phyloP scores from a whole-genome alignment of 2,329 filamentous ascomycete genomes.

The Ascochyta koolunga region DNA sequence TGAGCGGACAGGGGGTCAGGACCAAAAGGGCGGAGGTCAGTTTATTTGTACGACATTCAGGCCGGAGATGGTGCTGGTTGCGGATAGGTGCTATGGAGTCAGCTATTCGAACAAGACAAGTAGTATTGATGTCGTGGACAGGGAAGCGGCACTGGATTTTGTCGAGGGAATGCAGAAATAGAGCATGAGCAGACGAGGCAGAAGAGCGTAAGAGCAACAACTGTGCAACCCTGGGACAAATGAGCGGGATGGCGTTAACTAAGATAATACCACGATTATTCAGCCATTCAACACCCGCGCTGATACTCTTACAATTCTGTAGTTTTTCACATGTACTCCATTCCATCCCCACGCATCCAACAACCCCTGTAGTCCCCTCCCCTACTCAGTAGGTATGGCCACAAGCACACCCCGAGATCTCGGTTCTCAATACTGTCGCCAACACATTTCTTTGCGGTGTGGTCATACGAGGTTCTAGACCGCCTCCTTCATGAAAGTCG shows the following conservation, averaged over 20 bases:
- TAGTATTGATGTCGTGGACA: slow-evolving; percentile 86
- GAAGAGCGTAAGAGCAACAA: too few species aligned
- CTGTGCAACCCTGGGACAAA: background rate
- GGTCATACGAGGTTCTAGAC: background rate
- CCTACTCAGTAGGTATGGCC: too few species aligned
- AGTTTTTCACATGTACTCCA: too few species aligned
- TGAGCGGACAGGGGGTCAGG: slow-evolving; percentile 48
- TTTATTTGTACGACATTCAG: slow-evolving; percentile 99
- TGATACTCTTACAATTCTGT: too few species aligned
- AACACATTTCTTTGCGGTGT: background rate
- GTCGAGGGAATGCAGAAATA: slow-evolving; percentile 78
- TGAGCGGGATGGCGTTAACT: background rate
- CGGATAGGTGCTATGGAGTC: slow-evolving; percentile 97
- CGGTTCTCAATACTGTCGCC: background rate
- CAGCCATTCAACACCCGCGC: too few species aligned
- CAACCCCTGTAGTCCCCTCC: background rate
- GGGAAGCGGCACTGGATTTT: slow-evolving; percentile 88
- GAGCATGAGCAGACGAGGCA: background rate
- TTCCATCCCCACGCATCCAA: background rate
- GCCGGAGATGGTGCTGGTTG: slow-evolving; percentile 92
- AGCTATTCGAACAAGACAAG: slow-evolving; percentile 92
- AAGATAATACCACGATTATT: background rate
- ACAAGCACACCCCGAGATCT: too few species aligned
- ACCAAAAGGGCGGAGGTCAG: slow-evolving; percentile 64
- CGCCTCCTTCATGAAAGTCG: background rate